Conservation (phyloP, 2,329 filamentous ascomycete genomes). For the Calonectria henricotiae region DNA sequence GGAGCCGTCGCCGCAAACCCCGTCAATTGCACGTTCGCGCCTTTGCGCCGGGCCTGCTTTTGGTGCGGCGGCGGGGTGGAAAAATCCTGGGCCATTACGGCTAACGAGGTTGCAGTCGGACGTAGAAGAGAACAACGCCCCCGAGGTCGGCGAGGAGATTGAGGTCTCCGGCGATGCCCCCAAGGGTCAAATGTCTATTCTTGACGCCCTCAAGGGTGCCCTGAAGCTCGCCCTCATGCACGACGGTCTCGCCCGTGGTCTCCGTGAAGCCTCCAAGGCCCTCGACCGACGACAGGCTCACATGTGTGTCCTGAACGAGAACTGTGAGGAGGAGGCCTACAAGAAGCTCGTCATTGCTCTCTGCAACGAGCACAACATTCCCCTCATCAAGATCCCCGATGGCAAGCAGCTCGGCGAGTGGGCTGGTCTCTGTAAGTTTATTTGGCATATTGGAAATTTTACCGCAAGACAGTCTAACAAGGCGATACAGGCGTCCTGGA, state of each 20-base stretch:
- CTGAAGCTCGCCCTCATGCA: constrained; percentile 99
- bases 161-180: constrained; percentile 94
- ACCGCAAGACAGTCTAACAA: constrained; percentile 54
- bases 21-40: constrained; percentile 44
- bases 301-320: constrained; percentile 99
- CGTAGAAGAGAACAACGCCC: constrained; percentile 98
- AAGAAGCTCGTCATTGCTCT: constrained; percentile 99
- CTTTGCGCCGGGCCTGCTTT: constrained; percentile 16
- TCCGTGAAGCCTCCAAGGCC: constrained; percentile 98
- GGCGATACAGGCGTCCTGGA: constrained; percentile 86
- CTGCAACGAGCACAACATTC: constrained; percentile 99
- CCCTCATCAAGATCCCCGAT: constrained; percentile 99
- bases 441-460: constrained; percentile 13
- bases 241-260: constrained; percentile 98
- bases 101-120: constrained; percentile 81
- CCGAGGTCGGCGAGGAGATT: constrained; percentile 90
- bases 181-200: constrained; percentile 96
- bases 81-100: constrained; percentile 33
- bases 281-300: constrained; percentile 98
- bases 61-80: constrained; percentile 28
- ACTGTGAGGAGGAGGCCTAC: constrained; percentile 99
- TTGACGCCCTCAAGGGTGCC: constrained; percentile 98
- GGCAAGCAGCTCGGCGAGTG: constrained; percentile 99
- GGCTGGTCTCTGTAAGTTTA: constrained; percentile 96
- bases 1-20: constrained; percentile 1